Base-by-base conservation (phyloP, 306 rosid genomes). In the Prunus dulcis region DNA sequence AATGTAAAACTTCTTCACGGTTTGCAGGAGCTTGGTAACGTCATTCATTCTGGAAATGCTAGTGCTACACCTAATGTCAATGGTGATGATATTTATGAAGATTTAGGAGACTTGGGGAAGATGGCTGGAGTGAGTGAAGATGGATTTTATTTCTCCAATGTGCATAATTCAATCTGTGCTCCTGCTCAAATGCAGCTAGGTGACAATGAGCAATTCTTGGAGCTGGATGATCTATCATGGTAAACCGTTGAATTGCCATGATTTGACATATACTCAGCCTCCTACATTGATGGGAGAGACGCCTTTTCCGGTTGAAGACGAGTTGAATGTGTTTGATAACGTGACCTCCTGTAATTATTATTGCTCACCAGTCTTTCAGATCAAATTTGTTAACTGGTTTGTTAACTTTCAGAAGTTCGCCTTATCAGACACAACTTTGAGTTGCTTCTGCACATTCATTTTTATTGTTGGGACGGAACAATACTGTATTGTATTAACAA, bases 211-310 rank as follows among this genome's bases (percentile, higher is more conserved):
- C 23, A 61, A 66, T 91, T 34, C 67, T 51, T 93, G 84, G 97
- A 93, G 87, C 78, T 93, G 78, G 25, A 0, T 73, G 97, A 93
- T 74, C 90, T 93, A 6, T 38, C 43, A 38, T 1, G 87, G 85
- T 0, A 7, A 49, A 4, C 91, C 89, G 1, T 12, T 60, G 12
- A 60, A 0, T 60, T 60, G 6, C 64, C 32, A 13, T 12, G 62
- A 20, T 57, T 57, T 23, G 22, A 20, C 62, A 5, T 12, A 57
- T 27, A 57, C 28, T 20, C 28, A 22, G 62, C 28, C 62, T 20
- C 28, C 15, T 4, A 5, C 64, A 12, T 60, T 2, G 9, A 14
- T 23, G 64, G 34, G 34, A 60, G 34, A 5, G 32, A 12, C 3
- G 9, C 7, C 64, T 12, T 12, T 12, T 12, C 34, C 0, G 10